Conservation (phyloP, 352 stramenopile genomes). For the Globisporangium nunn region DNA sequence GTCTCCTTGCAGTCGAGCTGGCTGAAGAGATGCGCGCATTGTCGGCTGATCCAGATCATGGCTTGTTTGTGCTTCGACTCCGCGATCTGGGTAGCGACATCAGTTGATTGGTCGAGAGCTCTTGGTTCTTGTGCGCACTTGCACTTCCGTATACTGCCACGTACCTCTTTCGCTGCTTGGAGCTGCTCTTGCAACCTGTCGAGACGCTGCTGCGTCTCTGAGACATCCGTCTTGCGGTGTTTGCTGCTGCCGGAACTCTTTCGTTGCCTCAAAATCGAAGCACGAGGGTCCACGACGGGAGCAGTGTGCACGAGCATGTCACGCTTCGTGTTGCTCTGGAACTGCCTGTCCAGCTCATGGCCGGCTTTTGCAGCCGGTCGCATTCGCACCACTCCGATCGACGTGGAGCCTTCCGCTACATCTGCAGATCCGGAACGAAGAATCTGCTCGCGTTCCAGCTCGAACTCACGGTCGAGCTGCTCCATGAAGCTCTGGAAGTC, state of each 20-base stretch:
- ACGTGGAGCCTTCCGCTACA: background rate
- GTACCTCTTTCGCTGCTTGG: slow-evolving; percentile 22
- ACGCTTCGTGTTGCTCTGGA: slow-evolving; percentile 26
- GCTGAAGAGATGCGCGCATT: slow-evolving; percentile 54
- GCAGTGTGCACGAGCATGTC: slow-evolving; percentile 29
- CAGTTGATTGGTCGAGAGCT: background rate
- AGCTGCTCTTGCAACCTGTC: slow-evolving; percentile 19
- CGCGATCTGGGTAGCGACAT: slow-evolving; percentile 15
- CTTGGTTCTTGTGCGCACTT: background rate
- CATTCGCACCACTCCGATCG: background rate
- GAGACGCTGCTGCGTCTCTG: slow-evolving; percentile 18
- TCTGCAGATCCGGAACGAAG: slow-evolving; percentile 4
- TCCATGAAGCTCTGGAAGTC: slow-evolving; percentile 37
- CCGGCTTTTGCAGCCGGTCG: background rate
- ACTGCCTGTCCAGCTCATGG: slow-evolving; percentile 17
- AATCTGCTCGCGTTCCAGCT: slow-evolving; percentile 26
- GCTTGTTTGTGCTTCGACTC: slow-evolving; percentile 32
- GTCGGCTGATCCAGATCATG: slow-evolving; percentile 47
- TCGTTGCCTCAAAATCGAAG: background rate
- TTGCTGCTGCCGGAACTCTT: slow-evolving; percentile 11
- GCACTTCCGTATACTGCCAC: background rate
- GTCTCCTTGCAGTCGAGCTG: slow-evolving; percentile 55
- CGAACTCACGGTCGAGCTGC: slow-evolving; percentile 34
- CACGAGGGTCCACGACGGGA: slow-evolving; percentile 13
- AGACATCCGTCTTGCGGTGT: slow-evolving; percentile 6